Conservation (phyloP, 192 early-diverging fungal species). For the Coemansia interrupta region DNA sequence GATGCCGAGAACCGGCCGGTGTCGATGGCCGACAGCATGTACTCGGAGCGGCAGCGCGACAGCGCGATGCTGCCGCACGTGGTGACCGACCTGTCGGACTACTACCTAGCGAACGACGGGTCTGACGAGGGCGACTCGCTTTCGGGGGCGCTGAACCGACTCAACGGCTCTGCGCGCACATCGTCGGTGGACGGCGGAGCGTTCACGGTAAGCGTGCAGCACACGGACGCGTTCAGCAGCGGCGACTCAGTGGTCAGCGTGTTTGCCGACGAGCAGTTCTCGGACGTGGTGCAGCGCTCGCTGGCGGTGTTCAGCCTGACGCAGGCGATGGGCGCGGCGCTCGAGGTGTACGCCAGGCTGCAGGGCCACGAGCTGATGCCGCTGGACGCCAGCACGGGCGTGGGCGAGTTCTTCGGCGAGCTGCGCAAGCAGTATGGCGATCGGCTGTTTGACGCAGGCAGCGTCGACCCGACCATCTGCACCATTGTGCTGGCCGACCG, state of each 20-base stretch:
- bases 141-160: constrained; percentile 22
- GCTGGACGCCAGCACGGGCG: constrained; percentile 15
- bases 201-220: not conserved
- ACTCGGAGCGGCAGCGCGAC: constrained; percentile 11
- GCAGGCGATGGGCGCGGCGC: constrained; percentile 4
- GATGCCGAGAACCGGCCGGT: constrained; percentile 6
- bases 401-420: constrained; percentile 23
- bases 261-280: constrained; percentile 33
- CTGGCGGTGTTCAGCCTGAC: constrained; percentile 23
- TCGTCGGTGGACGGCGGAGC: constrained; percentile 1
- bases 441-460: constrained; percentile 11
- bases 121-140: constrained; percentile 52
- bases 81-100: constrained; percentile 15
- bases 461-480: constrained; percentile 23
- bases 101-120: constrained; percentile 41
- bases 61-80: constrained; percentile 22
- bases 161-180: constrained; percentile 20
- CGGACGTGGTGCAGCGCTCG: constrained; percentile 37
- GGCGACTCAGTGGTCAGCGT: constrained; percentile 19
- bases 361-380: constrained; percentile 23
- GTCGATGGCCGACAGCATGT: constrained; percentile 8
- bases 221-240: constrained; percentile 22
- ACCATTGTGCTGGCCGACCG: constrained; percentile 30
- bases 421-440: constrained; percentile 12
- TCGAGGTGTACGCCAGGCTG: constrained; percentile 26